Evolutionary conservation across 768 basidiomycete genomes (phyloP), one percentile per base, ranked within the genome.

Genomic region (Phanerodontia chrysosporium): DNA sequence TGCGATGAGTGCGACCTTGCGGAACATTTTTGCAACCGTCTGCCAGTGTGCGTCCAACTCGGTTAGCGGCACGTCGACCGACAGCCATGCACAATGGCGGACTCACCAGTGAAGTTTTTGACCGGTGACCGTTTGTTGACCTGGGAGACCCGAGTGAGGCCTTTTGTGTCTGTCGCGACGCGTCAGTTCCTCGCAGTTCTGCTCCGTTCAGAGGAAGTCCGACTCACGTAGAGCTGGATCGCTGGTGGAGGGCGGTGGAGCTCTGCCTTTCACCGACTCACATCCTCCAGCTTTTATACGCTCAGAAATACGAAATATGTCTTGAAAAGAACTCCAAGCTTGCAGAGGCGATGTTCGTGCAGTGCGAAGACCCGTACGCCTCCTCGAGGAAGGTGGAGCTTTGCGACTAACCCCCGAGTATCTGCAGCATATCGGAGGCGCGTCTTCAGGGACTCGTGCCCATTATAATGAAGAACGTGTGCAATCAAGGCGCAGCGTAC

Each of bases 1-100:
- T 12, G 67, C 55, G 61, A 68, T 48, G 62, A 73, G 70, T 51
- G 69, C 65, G 39, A 58, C 60, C n/a, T 66, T 45, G 57, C 56
- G 64, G 63, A 72, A 69, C 70, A 73, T 73, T 52, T n/a, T n/a
- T n/a, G 22, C 52, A 28, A 16, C 35, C 24, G 55, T 9, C 10
- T 42, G 44, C 44, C 22, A 30, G 42, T 4, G 30, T 14, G n/a
- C 45, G 16, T 35, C n/a, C n/a, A n/a, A n/a, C n/a, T n/a, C n/a
- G n/a, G n/a, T n/a, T n/a, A n/a, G n/a, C n/a, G n/a, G n/a, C n/a
- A n/a, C n/a, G n/a, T n/a, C n/a, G n/a, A n/a, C n/a, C n/a, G n/a
- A n/a, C n/a, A n/a, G n/a, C n/a, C n/a, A n/a, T n/a, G n/a, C n/a
- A n/a, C n/a, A n/a, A n/a, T n/a, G n/a, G n/a, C n/a, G n/a, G n/a